Percentiles rank a stretch among this genome's conserved stretches.
Evolutionary conservation across 1,284 basidiomycete genomes (phyloP).

Genomic region (Leccinum laetum): DNA sequence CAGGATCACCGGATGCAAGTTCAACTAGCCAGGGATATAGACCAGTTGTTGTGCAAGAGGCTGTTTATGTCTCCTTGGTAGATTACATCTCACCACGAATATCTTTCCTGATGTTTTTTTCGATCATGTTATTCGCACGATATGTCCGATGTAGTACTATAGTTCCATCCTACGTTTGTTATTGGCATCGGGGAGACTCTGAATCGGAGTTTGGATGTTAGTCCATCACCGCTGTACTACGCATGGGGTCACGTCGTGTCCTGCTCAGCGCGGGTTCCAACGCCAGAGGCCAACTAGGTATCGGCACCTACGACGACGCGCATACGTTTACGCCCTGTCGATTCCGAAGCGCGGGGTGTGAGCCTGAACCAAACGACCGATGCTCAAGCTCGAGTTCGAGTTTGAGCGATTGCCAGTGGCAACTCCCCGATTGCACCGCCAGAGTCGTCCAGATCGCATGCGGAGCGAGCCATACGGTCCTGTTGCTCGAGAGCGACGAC

Average conservation of each 20-base stretch:
- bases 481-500: conserved; percentile 20
- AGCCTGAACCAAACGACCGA: neutral
- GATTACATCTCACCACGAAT: conserved; percentile 15
- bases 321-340: conserved; percentile 29
- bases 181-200: neutral
- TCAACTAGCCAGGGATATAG: conserved; percentile 11
- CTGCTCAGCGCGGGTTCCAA: conserved; percentile 34
- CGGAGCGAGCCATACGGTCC: conserved; percentile 34
- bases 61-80: neutral
- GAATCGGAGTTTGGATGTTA: neutral
- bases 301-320: conserved; percentile 26
- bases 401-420: conserved; percentile 1
- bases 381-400: neutral
- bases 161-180: conserved; percentile 6
- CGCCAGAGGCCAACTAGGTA: conserved; percentile 33
- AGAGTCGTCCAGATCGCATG: conserved; percentile 24
- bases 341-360: conserved; percentile 9
- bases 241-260: neutral
- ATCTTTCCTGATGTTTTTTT: conserved; percentile 3
- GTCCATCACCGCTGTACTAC: neutral
- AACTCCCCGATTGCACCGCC: conserved; percentile 11
- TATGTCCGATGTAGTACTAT: conserved; percentile 18
- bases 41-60: neutral
- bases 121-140: conserved; percentile 7
- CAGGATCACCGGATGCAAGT: conserved; percentile 48